Evolutionary conservation across 495 filamentous ascomycete species (phyloP), one percentile per base, ranked within the genome.

Genomic region (Pseudomonodictys pantanalensis): DNA sequence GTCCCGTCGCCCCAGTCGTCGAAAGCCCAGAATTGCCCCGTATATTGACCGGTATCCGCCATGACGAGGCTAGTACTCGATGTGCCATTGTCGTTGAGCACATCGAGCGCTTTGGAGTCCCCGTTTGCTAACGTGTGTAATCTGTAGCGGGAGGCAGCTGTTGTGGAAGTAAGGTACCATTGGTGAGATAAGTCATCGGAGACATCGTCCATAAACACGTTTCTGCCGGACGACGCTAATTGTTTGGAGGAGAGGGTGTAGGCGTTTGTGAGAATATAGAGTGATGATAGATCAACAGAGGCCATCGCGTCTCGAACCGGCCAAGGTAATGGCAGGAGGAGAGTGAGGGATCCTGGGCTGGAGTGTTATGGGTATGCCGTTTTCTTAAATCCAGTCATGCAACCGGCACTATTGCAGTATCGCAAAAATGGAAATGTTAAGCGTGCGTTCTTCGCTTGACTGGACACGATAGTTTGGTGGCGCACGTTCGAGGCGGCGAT

Each of bases 1-100:
- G 41, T 44, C 9, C 41, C 41, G 41, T 44, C 41, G 41, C 41
- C 41, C 41, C 41, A 44, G 17, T 44, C 41, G 41, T 44, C 41
- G 8, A 44, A 20, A 7, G 11, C 7, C 41, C 41, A 44, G 41
- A 9, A 44, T 20, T 44, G 41, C 41, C 41, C 41, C 7, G 7
- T 8, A 44, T 44, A 44, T 7, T 8, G 7, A 7, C 41, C 41
- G 7, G 9, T 44, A 9, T 44, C 8, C 7, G 7, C 7, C 8
- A 44, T 15, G 8, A 15, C 11, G 9, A 44, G 9, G 41, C 41
- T 20, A 7, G 41, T 44, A 20, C 41, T 44, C 41, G 41, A 44
- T 7, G 41, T 44, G 41, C 41, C 41, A 20, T 44, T 44, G 41
- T 44, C 41, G 41, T 44, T 44, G 41, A 44, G 9, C 17, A 44